phyloP scores from a whole-genome alignment of 2,329 filamentous ascomycete genomes.

The Xylariaceae sp. region DNA sequence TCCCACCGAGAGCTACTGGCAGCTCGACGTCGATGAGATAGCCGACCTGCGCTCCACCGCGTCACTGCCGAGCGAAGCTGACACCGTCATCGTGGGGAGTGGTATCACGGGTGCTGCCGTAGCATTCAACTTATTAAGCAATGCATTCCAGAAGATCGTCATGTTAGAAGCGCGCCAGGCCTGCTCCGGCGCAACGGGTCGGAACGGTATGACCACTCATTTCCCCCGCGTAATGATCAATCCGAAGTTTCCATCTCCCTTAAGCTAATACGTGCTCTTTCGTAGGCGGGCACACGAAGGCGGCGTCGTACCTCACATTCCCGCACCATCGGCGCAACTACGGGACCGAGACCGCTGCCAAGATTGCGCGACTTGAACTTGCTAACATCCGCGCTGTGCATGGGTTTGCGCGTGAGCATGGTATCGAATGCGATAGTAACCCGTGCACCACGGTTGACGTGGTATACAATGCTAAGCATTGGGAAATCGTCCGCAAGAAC shows the following conservation, averaged over 20 bases:
- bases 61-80: constrained; percentile 49
- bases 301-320: constrained; percentile 47
- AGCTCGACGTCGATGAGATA: constrained; percentile 48
- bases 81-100: constrained; percentile 60
- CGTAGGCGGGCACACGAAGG: constrained; percentile 42
- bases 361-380: constrained; percentile 50
- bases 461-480: constrained; percentile 48
- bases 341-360: constrained; percentile 47
- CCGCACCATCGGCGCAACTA: constrained; percentile 40
- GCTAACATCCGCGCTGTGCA: constrained; percentile 54
- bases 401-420: constrained; percentile 45
- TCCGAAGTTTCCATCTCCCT: neutral
- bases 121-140: constrained; percentile 49
- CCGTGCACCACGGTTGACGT: constrained; percentile 54
- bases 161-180: constrained; percentile 63
- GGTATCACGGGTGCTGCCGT: constrained; percentile 61
- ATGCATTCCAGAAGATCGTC: constrained; percentile 43
- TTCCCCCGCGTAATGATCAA: too few relatives aligned
- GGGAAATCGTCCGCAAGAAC: constrained; percentile 36
- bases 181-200: constrained; percentile 62
- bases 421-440: constrained; percentile 47
- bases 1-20: constrained; percentile 60
- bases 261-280: neutral
- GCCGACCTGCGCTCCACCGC: constrained; percentile 47
- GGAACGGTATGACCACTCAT: constrained; percentile 41